Evolutionary conservation across 345 rosid genomes (phyloP).

Genomic region (Citrus sp.): DNA sequence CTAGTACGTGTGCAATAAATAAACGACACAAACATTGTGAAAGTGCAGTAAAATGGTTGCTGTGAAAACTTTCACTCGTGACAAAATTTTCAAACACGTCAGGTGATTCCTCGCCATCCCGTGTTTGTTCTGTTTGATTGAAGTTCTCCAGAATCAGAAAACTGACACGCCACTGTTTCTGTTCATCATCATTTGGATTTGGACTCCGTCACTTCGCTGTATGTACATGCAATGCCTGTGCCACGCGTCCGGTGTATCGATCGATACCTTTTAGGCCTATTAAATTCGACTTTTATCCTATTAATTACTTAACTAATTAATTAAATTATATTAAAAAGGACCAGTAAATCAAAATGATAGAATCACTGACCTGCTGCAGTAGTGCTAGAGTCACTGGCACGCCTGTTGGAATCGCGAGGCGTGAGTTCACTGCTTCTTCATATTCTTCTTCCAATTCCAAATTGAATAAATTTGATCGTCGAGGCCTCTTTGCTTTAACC

Average conservation of each 20-base stretch:
- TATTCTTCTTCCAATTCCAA: neutral
- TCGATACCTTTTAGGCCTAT: too few relatives aligned
- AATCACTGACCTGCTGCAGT: neutral
- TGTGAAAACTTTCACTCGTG: neutral
- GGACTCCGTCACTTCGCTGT: too few relatives aligned
- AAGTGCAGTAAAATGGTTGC: neutral
- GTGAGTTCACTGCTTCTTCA: neutral
- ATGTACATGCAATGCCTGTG: neutral
- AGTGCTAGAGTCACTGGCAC: too few relatives aligned
- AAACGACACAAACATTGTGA: too few relatives aligned
- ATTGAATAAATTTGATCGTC: neutral
- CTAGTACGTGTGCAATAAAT: too few relatives aligned
- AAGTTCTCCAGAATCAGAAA: neutral
- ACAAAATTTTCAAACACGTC: neutral
- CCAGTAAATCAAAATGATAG: neutral
- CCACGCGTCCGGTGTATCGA: neutral
- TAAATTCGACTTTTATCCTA: too few relatives aligned
- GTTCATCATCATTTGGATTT: too few relatives aligned
- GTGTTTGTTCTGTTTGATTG: neutral
- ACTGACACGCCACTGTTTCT: neutral
- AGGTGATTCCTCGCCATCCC: neutral
- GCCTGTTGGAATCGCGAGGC: neutral
- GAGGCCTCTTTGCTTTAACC: neutral
- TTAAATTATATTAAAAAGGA: too few relatives aligned
- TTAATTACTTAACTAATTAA: too few relatives aligned